Conservation (phyloP, 2,329 filamentous ascomycete genomes). For the Talaromyces sp. region DNA sequence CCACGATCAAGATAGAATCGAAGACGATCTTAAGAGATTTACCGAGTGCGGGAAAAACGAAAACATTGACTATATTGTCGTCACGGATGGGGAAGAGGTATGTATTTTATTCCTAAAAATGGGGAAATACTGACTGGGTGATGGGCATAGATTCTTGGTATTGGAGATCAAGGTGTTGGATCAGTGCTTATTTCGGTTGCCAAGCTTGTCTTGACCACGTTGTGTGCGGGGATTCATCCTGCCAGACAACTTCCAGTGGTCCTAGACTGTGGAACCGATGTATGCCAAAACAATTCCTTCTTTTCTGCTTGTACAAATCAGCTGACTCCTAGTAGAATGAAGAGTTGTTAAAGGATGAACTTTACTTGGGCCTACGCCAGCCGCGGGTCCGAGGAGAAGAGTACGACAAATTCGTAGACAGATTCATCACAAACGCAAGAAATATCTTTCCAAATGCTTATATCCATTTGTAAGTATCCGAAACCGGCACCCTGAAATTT, state of each 20-base stretch:
- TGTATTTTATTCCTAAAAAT: background rate
- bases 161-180: conserved; percentile 83
- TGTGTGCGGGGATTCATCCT: conserved; percentile 83
- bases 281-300: conserved; percentile 20
- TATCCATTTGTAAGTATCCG: conserved; percentile 62
- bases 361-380: conserved; percentile 72
- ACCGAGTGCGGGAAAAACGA: conserved; percentile 62
- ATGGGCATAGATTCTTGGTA: conserved; percentile 65
- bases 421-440: conserved; percentile 63
- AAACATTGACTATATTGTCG: conserved; percentile 83
- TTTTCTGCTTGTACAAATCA: background rate
- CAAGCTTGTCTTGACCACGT: conserved; percentile 74
- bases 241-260: conserved; percentile 74
- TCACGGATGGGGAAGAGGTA: conserved; percentile 62
- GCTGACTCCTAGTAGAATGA: conserved; percentile 52
- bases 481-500: background rate
- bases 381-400: conserved; percentile 62
- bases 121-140: background rate
- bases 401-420: conserved; percentile 73
- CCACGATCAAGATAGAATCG: conserved; percentile 59
- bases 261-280: conserved; percentile 77
- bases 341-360: conserved; percentile 64
- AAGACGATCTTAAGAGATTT: conserved; percentile 52
- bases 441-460: conserved; percentile 73
- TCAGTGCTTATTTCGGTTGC: conserved; percentile 79